These are phyloP conservation scores for Metschnikowia gruessii DNA, from an alignment of 805 yeast species.

Conservation along the genomic window DNA sequence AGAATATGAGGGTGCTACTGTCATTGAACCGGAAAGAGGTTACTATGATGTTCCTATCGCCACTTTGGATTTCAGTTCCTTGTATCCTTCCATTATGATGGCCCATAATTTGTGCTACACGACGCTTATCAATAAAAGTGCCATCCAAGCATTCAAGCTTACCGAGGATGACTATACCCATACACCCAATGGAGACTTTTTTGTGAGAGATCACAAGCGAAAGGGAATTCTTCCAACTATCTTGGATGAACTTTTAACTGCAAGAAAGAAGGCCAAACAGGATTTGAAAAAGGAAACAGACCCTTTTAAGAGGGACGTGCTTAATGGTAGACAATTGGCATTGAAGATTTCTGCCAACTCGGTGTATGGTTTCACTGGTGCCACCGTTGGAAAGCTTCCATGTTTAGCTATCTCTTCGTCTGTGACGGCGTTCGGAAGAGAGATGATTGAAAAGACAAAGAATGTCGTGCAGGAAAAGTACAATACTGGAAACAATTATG, in stretches of 20 bases:
- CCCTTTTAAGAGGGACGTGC: constrained; percentile 88
- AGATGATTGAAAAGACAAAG: constrained; percentile 92
- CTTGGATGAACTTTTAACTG: constrained; percentile 79
- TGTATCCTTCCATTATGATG: constrained; percentile 90
- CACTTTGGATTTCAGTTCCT: constrained; percentile 93
- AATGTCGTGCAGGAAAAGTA: constrained; percentile 78
- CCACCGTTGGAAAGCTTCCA: constrained; percentile 95
- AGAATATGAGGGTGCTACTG: constrained; percentile 99
- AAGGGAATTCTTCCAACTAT: constrained; percentile 92
- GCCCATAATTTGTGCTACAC: constrained; percentile 96
- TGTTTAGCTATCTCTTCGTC: constrained; percentile 96
- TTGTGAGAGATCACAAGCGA: constrained; percentile 65
- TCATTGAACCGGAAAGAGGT: constrained; percentile 93
- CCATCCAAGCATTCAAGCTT: constrained; percentile 63
- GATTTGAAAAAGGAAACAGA: constrained; percentile 91
- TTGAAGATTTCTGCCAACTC: constrained; percentile 96
- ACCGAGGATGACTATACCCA: constrained; percentile 72
- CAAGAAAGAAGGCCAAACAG: constrained; percentile 89
- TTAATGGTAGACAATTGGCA: constrained; percentile 97
- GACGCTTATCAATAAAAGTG: constrained; percentile 67
- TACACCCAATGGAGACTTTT: constrained; percentile 91
- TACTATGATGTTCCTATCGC: constrained; percentile 97
- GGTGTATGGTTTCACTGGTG: constrained; percentile 98
- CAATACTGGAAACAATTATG: constrained; percentile 74
- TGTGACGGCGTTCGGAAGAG: constrained; percentile 93